Base-by-base conservation (phyloP, 192 early-diverging fungal species). In the Coemansia sp. region DNA sequence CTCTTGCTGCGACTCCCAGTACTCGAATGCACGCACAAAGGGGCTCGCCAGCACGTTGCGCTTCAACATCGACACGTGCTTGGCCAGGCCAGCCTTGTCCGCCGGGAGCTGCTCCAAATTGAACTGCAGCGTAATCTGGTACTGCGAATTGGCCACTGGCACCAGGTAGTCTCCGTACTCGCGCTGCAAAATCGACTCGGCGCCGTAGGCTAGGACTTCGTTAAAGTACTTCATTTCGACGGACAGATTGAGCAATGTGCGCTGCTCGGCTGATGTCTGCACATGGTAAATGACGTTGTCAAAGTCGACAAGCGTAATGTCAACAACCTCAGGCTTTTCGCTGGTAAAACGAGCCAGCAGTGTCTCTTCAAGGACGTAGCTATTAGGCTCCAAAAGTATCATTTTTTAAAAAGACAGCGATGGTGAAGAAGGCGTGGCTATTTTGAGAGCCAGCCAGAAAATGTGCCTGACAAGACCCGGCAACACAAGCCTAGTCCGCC, bases 11-110 rank as follows among this genome's bases (percentile, higher is more conserved):
- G 89, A 87, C 66, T 89, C 85, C 56, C 88, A 90, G 33, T 93
- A 90, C 53, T 83, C 83, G 67, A 98, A 95, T 4, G 97, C 97
- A 21, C 82, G 77, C 68, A 94, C 86, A 70, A 96, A 98, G 14
- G 95, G 95, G 26, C 93, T 93, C 10, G 97, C 92, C 56, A 99
- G 73, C 34, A 91, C 87, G 72, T 98, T 95, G 46, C 95, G 91
- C 83, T 99, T 99, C 58, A 99, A 79, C 50, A 95, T 68, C 44
- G 93, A 85, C 34, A 96, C 76, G 54, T 91, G 91, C 48, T 87
- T 88, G 39, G 95, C 86, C 34, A 98, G 65, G 11, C 68, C 87
- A 54, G 87, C 86, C 83, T 61, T 68, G 62, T 95, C 93, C 10
- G 67, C 85, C 8, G 91, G 88, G 53, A 95, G 69, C 18, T 83